Conservation (phyloP, 2,329 filamentous ascomycete genomes). For the Hortaea sp. region DNA sequence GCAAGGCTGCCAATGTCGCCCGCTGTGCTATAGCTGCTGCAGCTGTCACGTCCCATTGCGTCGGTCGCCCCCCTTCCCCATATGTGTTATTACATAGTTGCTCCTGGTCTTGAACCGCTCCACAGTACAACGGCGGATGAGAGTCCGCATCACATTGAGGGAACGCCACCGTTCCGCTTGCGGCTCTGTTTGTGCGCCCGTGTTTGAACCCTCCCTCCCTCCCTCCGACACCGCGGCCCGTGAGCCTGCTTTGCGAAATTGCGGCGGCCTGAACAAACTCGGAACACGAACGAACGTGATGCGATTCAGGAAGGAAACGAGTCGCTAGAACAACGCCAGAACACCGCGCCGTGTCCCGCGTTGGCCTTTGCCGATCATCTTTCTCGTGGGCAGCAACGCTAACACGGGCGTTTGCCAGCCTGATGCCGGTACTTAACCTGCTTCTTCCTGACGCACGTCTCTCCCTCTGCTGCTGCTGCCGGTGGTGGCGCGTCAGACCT, state of each 20-base stretch:
- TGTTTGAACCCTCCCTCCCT: not conserved
- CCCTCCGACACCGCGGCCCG: not conserved
- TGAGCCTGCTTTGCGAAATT: not conserved
- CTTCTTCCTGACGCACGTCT: no score
- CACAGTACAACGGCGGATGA: no score
- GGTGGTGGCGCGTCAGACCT: no score
- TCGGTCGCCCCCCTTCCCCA: no score
- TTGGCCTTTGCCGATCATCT: slow-evolving; percentile 1
- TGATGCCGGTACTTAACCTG: not conserved
- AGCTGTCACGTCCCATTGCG: no score
- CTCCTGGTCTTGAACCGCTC: no score
- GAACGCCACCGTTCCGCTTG: no score
- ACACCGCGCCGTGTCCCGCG: not conserved
- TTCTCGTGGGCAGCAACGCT: not conserved
- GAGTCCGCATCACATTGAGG: no score
- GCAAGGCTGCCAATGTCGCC: not conserved
- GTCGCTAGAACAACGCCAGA: slow-evolving; percentile 2
- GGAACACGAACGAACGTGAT: not conserved
- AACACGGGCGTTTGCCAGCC: not conserved
- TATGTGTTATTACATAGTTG: no score
- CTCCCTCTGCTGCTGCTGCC: no score
- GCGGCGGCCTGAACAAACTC: not conserved
- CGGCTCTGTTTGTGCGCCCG: no score
- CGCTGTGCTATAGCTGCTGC: no score
- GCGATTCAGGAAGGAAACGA: not conserved